Conservation (phyloP, 164 flowering plant species). For the Magnolia changhungtana region DNA sequence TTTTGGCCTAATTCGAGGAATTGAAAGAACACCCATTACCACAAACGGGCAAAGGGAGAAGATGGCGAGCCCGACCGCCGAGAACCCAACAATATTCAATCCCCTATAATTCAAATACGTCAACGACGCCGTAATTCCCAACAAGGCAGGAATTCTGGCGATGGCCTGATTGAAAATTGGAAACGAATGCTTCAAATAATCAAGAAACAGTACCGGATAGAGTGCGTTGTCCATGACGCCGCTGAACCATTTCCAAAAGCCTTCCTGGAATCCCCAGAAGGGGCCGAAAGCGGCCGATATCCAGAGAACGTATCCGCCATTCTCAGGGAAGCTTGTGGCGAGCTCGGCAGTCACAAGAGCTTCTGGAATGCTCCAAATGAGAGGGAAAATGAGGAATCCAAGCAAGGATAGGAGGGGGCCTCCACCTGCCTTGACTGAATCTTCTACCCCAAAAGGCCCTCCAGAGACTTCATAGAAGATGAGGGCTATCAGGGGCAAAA, state of each 20-base stretch:
- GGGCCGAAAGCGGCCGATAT: conserved; percentile 85
- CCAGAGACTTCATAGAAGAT: conserved; percentile 94
- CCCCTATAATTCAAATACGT: conserved; percentile 84
- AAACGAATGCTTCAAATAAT: conserved; percentile 75
- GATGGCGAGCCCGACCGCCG: conserved; percentile 60
- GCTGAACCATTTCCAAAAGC: conserved; percentile 91
- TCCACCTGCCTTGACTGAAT: conserved; percentile 75
- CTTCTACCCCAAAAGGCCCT: conserved; percentile 92
- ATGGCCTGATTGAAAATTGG: conserved; percentile 45
- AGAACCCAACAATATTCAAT: conserved; percentile 69
- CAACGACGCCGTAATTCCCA: conserved; percentile 63
- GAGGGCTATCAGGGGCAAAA: conserved; percentile 71
- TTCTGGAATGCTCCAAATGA: conserved; percentile 91
- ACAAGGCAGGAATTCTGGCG: conserved; percentile 67
- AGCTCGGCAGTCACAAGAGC: conserved; percentile 87
- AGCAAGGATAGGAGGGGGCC: conserved; percentile 77
- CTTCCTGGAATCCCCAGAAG: conserved; percentile 95
- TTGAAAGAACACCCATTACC: conserved; percentile 59
- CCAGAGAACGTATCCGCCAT: conserved; percentile 93
- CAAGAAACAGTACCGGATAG: conserved; percentile 79
- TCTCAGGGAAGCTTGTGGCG: conserved; percentile 75
- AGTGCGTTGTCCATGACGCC: conserved; percentile 94
- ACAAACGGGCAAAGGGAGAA: conserved; percentile 78
- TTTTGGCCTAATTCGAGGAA: conserved; percentile 54
- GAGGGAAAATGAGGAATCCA: conserved; percentile 76